Percentiles rank a stretch among this genome's conserved stretches.
Evolutionary conservation across 2,329 filamentous ascomycete genomes (phyloP).

Genomic region (Aspergillus fischeri): DNA sequence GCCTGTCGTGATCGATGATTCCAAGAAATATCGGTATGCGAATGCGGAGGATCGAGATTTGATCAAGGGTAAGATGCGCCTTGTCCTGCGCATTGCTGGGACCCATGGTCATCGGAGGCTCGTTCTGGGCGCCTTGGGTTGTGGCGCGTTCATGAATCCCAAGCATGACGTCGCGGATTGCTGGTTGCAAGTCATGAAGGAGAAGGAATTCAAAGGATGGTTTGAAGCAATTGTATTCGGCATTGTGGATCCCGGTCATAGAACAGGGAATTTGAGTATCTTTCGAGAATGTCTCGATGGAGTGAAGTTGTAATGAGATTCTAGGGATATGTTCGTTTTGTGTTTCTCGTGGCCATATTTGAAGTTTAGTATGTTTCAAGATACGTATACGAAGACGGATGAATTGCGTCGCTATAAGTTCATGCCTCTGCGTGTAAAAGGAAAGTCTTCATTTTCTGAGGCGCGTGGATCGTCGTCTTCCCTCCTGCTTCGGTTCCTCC

Average conservation of each 20-base stretch:
- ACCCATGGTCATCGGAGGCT: conserved; percentile 53
- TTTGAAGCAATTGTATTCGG: conserved; percentile 65
- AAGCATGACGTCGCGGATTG: conserved; percentile 57
- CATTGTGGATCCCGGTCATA: conserved; percentile 41
- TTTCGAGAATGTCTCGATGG: conserved; percentile 29
- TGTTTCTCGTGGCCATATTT: not conserved
- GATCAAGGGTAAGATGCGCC: conserved; percentile 61
- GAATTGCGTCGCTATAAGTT: not conserved
- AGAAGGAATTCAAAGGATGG: conserved; percentile 61
- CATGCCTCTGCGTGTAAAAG: not conserved
- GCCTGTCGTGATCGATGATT: conserved; percentile 11
- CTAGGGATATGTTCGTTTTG: not conserved
- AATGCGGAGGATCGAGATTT: conserved; percentile 45
- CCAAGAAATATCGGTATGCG: conserved; percentile 33
- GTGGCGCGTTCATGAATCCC: conserved; percentile 64
- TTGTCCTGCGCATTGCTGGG: conserved; percentile 59
- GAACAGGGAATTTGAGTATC: conserved; percentile 29
- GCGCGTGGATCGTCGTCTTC: conserved; percentile 30
- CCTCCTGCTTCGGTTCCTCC: conserved; percentile 5
- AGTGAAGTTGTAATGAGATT: conserved; percentile 19
- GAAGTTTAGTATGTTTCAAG: not conserved
- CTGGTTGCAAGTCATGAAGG: conserved; percentile 58
- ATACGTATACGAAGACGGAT: not conserved
- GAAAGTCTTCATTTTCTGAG: conserved; percentile 16
- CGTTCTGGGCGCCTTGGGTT: conserved; percentile 66